These are phyloP conservation scores for Mycena vitilis DNA, from an alignment of 768 basidiomycete genomes.

Conservation along the genomic window DNA sequence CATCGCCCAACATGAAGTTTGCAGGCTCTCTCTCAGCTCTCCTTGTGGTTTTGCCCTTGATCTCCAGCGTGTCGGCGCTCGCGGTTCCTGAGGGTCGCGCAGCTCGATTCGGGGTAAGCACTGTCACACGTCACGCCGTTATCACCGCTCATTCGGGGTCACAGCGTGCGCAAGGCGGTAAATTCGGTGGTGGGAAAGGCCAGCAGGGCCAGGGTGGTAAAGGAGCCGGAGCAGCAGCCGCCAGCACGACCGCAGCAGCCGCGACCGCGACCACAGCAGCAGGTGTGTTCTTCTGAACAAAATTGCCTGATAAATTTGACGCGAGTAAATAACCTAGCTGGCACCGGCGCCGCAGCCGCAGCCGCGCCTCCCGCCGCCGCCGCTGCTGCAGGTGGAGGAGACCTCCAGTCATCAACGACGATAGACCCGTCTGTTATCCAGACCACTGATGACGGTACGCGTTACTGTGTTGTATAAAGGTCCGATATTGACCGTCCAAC, in stretches of 20 bases:
- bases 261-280: constrained; percentile 30
- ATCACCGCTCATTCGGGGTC: no score
- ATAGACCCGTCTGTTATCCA: constrained; percentile 20
- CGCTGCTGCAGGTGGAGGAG: constrained; percentile 39
- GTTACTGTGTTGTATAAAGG: not conserved
- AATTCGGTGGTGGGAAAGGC: no score
- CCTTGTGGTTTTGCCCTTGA: constrained; percentile 53
- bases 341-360: constrained; percentile 3
- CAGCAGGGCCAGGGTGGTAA: no score
- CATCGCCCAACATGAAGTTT: constrained; percentile 62
- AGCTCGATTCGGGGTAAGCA: no score
- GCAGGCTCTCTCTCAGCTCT: constrained; percentile 53
- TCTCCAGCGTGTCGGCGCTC: constrained; percentile 49
- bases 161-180: no score
- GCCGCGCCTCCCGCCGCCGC: constrained; percentile 31
- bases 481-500: not conserved
- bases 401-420: constrained; percentile 55
- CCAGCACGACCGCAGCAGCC: constrained; percentile 24
- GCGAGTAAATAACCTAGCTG: no score
- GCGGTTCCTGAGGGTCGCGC: constrained; percentile 31
- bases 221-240: constrained; percentile 28
- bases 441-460: constrained; percentile 13
- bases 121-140: no score
- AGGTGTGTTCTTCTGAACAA: not conserved
- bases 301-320: no score